Conservation (phyloP, 2,329 filamentous ascomycete species). For the Aschersonia sp. region DNA sequence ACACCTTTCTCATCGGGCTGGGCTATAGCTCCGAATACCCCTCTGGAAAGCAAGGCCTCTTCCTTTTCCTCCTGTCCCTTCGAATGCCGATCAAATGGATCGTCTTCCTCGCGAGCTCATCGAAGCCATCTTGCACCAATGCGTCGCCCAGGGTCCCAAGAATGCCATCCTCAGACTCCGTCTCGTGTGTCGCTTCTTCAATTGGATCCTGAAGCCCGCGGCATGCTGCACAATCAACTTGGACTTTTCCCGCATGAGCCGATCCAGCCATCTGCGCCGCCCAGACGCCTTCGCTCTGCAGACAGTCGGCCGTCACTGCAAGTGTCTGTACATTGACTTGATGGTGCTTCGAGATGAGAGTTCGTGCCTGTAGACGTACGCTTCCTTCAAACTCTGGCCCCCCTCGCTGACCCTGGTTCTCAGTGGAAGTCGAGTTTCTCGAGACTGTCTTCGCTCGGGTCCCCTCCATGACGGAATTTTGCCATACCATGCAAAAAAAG, state of each 20-base stretch:
- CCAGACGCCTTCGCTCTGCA: conserved; percentile 26
- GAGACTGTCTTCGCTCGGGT: conserved; percentile 28
- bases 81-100: conserved; percentile 20
- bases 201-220: conserved; percentile 29
- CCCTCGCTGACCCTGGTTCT: conserved; percentile 4
- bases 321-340: conserved; percentile 34
- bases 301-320: conserved; percentile 31
- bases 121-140: conserved; percentile 28
- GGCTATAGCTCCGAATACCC: too few species aligned
- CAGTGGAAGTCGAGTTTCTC: conserved; percentile 35
- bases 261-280: conserved; percentile 15
- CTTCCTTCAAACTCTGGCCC: not conserved
- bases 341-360: conserved; percentile 38
- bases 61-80: not conserved
- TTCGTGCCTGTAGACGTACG: conserved; percentile 12
- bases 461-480: conserved; percentile 30
- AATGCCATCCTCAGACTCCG: conserved; percentile 29
- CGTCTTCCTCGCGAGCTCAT: conserved; percentile 32
- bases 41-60: not conserved
- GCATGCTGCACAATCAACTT: conserved; percentile 32
- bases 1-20: too few species aligned
- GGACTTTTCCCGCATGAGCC: conserved; percentile 33
- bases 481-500: conserved; percentile 24
- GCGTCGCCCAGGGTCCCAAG: conserved; percentile 25
- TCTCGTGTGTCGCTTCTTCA: conserved; percentile 33